Evolutionary conservation across 2,329 filamentous ascomycete genomes (phyloP).

Genomic region (Neopestalotiopsis rosae): DNA sequence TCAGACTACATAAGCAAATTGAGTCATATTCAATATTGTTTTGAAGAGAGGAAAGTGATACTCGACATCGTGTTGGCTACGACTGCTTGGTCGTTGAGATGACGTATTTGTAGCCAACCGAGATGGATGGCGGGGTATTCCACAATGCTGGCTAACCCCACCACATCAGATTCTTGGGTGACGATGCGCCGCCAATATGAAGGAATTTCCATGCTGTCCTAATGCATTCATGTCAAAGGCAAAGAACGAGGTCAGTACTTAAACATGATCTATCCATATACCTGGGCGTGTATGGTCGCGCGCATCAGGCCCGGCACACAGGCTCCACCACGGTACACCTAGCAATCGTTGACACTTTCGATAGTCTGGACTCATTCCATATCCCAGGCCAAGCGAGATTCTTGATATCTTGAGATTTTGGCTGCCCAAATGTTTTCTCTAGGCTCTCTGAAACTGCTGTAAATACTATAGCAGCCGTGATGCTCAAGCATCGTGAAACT

Average conservation of each 20-base stretch:
- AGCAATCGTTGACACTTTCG: too few relatives aligned
- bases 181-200: neutral
- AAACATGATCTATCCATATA: too few relatives aligned
- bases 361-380: too few relatives aligned
- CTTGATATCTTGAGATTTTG: neutral
- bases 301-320: too few relatives aligned
- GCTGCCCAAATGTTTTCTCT: neutral
- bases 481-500: slow-evolving; percentile 52
- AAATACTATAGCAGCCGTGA: slow-evolving; percentile 40
- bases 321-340: too few relatives aligned
- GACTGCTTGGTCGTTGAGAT: neutral
- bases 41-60: neutral
- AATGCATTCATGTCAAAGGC: too few relatives aligned
- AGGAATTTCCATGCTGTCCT: too few relatives aligned
- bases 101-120: neutral
- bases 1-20: too few relatives aligned
- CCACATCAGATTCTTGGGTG: neutral
- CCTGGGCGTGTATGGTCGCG: too few relatives aligned
- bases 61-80: neutral
- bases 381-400: too few relatives aligned
- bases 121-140: neutral
- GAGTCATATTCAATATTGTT: too few relatives aligned
- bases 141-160: neutral
- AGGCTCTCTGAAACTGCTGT: neutral
- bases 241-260: too few relatives aligned